Base-by-base conservation (phyloP, 345 rosid species). In the Geranium brycei region DNA sequence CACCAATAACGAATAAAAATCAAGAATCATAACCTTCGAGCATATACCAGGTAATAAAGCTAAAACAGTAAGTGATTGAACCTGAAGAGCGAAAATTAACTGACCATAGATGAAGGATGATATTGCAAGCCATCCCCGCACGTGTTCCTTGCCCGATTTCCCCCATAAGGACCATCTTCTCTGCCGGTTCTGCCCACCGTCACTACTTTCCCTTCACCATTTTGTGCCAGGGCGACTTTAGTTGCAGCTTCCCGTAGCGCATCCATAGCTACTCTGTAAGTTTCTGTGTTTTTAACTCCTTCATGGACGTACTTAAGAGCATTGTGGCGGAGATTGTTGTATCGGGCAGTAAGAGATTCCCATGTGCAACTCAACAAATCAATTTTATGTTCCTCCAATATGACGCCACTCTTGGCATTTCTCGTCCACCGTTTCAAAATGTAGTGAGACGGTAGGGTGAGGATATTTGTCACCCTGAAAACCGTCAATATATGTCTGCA, bases 401-500 rank as follows among this genome's bases (percentile, higher is more conserved):
- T 69, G 28, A 72, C 76, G 66, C 82, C 73, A 66, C 80, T 79
- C 71, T 69, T 82, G 31, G 80, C 86, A 65, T 79, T 77, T 53
- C 75, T 77, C 60, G 83, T 82, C 86, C 86, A 82, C 31, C 86
- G 75, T 68, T 73, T 71, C 71, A 79, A 57, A 31, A 82, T 62
- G 55, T 75, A 82, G 60, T 77, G 83, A 47, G 80, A 77, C 4
- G 83, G 86, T 30, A 82, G 82, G 14, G 83, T 79, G 58, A 82
- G 83, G 55, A 82, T 78, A 38, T 82, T 82, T 58, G 79, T 79
- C 18, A 77, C 83, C 62, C 83, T 78, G 56, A 82, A 82, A 17
- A 79, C 83, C 63, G 86, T 76, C 69, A 82, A 60, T 40, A 79
- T 74, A 63, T 82, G 86, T 57, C 86, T 73, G 69, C 86, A 82